Base-by-base conservation (phyloP, 352 stramenopile species). In the Aphanomyces invadans region DNA sequence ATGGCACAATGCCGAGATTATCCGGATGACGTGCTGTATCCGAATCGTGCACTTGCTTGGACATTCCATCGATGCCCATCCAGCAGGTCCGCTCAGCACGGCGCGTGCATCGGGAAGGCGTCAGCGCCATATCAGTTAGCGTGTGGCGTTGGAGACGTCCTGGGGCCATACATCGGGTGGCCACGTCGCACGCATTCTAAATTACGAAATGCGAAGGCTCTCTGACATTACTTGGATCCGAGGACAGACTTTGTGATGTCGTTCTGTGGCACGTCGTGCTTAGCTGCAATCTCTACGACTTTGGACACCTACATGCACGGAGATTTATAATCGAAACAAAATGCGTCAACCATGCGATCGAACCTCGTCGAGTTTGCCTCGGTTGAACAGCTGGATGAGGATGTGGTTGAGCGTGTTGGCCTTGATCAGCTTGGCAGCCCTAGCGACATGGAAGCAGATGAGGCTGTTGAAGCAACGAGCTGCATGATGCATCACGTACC, bases 331-430 rank as follows among this genome's bases (percentile, higher is more conserved):
- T 28, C 17, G 31, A 3, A 45, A 32, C 23, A n/a, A 33, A 2
- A 10, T 23, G 11, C 3, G 5, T 9, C 12, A 25, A 9, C 23
- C 23, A 36, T 4, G 10, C 7, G 4, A 23, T 48, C 23, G 36
- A 10, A 64, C 55, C 21, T 64, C 9, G 55, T 64, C 55, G 0
- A 4, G 4, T 10, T 23, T n/a, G 31, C 46, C 39, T 25, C 15
- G 9, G n/a, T 51, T 49, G 55, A n/a, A 21, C 23, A 64, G 55
- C 36, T 64, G 55, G 38, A 64, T 51, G 31, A 64, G 55, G 55
- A 52, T 29, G 21, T 64, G 55, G 55, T 64, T 64, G 36, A 64
- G 31, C 2, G 32, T 51, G 15, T 64, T 31, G 55, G 55, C 11
- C 21, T 64, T 46, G 23, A 64, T 9, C 33, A 31, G 32, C 33